phyloP scores from a whole-genome alignment of 208 protist genomes.

The Acanthamoeba rhysodes region DNA sequence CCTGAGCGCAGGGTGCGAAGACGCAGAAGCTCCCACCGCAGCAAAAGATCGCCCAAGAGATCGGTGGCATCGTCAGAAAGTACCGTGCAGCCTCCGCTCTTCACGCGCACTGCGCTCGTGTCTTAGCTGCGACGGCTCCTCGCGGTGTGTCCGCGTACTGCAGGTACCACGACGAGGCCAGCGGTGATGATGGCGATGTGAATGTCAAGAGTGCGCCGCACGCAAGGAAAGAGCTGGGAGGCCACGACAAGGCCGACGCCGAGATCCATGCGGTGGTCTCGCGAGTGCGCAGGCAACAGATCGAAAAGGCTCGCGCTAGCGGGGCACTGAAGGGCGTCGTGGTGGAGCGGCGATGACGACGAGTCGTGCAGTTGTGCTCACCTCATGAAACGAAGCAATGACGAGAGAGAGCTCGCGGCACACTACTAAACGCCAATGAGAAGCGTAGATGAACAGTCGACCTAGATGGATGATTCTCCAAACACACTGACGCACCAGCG shows the following conservation, averaged over 20 bases:
- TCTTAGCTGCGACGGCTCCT: too few relatives aligned
- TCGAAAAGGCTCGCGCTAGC: not conserved
- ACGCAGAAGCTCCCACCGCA: not conserved
- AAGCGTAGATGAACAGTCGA: too few relatives aligned
- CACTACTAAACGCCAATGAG: too few relatives aligned
- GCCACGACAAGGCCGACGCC: not conserved
- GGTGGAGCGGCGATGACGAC: not conserved
- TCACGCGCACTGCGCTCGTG: too few relatives aligned
- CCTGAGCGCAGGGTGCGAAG: not conserved
- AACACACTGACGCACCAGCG: too few relatives aligned
- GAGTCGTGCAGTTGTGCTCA: not conserved
- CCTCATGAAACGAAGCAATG: not conserved
- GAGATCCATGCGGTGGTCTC: not conserved
- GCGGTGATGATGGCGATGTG: not conserved
- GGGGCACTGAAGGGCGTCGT: conserved; percentile 19
- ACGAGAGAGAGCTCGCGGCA: too few relatives aligned
- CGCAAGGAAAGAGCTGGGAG: not conserved
- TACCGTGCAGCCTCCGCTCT: not conserved
- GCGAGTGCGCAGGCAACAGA: conserved; percentile 2
- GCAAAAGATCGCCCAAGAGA: not conserved
- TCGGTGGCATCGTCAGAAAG: not conserved
- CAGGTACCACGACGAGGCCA: not conserved
- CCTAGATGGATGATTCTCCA: too few relatives aligned
- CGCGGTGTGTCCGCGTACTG: not conserved
- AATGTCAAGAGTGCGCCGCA: not conserved